A percentile compares a stretch with the other conserved stretches of the same genome.
Evolutionary conservation across 495 filamentous ascomycete genomes (phyloP).

Genomic region (Penicillium malachiteum): DNA sequence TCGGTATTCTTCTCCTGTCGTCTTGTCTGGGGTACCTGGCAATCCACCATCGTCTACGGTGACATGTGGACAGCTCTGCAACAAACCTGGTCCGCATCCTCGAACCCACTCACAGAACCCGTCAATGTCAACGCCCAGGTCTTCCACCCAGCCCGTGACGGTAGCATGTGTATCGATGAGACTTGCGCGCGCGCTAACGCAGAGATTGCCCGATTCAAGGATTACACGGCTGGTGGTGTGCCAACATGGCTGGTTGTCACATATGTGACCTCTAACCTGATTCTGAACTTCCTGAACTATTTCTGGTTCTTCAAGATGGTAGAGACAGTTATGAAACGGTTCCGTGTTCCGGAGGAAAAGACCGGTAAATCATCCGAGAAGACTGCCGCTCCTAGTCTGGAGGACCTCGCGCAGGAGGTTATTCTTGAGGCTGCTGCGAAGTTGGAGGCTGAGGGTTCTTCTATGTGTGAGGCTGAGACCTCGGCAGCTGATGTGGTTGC

Average conservation of each 20-base stretch:
- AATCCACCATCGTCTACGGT: slow-evolving; percentile 69
- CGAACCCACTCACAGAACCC: slow-evolving; percentile 22
- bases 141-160: slow-evolving; percentile 33
- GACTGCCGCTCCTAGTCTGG: slow-evolving; percentile 18
- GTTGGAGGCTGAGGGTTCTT: slow-evolving; percentile 35
- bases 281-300: slow-evolving; percentile 85
- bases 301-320: slow-evolving; percentile 99
- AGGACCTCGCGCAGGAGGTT: slow-evolving; percentile 33
- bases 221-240: slow-evolving; percentile 47
- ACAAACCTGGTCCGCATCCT: slow-evolving; percentile 35
- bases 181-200: slow-evolving; percentile 35
- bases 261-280: slow-evolving; percentile 75
- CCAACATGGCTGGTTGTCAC: slow-evolving; percentile 77
- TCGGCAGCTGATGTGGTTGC: background rate
- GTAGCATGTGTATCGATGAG: slow-evolving; percentile 34
- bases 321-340: slow-evolving; percentile 82
- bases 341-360: slow-evolving; percentile 44
- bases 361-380: slow-evolving; percentile 8
- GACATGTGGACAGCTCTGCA: slow-evolving; percentile 73
- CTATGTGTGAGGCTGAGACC: slow-evolving; percentile 10
- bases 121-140: slow-evolving; percentile 36
- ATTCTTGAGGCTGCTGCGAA: slow-evolving; percentile 39
- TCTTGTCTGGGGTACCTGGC: slow-evolving; percentile 87
- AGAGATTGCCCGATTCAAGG: slow-evolving; percentile 54
- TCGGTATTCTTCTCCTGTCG: slow-evolving; percentile 83